These are phyloP conservation scores for Nepenthes alata DNA, from an alignment of 179 eudicot genomes.

Conservation along the genomic window DNA sequence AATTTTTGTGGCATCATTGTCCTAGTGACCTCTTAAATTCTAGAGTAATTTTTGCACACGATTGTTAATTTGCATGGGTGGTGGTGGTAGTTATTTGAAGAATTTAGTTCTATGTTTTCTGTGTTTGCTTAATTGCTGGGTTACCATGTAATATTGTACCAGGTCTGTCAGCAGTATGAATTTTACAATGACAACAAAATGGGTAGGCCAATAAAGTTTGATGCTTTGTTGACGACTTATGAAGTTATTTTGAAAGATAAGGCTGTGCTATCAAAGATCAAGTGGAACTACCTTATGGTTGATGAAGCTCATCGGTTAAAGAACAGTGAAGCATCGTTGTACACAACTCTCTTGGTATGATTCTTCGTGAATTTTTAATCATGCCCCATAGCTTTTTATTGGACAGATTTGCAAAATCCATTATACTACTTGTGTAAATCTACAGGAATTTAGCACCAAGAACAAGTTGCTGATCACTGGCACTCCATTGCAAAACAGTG, in stretches of 20 bases:
- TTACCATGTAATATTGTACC: constrained; percentile 1
- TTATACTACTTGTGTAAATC: constrained; percentile 1
- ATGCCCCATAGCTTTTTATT: background rate
- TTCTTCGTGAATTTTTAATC: background rate
- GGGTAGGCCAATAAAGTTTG: constrained; percentile 67
- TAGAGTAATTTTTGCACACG: too few species aligned
- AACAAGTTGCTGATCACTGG: constrained; percentile 98
- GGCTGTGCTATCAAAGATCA: constrained; percentile 80
- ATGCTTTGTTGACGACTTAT: constrained; percentile 84
- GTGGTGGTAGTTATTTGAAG: too few species aligned
- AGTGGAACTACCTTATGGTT: constrained; percentile 98
- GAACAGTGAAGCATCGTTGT: constrained; percentile 93
- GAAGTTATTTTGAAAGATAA: constrained; percentile 92
- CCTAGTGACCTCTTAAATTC: too few species aligned
- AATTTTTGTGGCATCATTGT: too few species aligned
- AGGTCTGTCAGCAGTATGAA: constrained; percentile 98
- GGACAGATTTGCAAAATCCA: constrained; percentile 1
- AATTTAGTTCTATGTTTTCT: too few species aligned
- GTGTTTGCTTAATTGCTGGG: too few species aligned
- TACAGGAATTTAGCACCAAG: constrained; percentile 94
- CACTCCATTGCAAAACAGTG: constrained; percentile 95
- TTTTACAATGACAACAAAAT: constrained; percentile 62
- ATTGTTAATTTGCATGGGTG: too few species aligned
- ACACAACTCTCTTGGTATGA: constrained; percentile 71
- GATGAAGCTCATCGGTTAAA: constrained; percentile 99